Conservation (phyloP, 2,329 filamentous ascomycete species). For the Talaromyces sp. region DNA sequence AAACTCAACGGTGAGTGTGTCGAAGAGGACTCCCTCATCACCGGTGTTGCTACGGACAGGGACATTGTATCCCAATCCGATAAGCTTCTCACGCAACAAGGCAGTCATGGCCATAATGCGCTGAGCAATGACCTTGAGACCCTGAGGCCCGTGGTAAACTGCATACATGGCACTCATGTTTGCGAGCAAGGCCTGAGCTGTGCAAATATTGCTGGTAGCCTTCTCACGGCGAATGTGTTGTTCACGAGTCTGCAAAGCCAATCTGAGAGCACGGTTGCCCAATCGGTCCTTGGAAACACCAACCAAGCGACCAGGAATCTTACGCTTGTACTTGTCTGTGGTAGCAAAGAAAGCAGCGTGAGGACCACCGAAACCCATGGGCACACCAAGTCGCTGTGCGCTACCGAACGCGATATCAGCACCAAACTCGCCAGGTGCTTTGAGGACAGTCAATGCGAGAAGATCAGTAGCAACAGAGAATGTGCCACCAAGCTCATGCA, state of each 20-base stretch:
- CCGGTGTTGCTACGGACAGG: conserved; percentile 55
- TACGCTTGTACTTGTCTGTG: conserved; percentile 85
- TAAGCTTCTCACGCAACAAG: conserved; percentile 63
- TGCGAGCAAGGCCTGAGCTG: conserved; percentile 85
- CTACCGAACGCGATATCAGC: conserved; percentile 94
- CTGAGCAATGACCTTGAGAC: conserved; percentile 78
- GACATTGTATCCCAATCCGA: conserved; percentile 62
- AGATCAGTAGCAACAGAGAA: conserved; percentile 88
- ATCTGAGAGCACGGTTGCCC: conserved; percentile 73
- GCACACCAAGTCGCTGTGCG: conserved; percentile 86
- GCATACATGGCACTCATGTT: conserved; percentile 97
- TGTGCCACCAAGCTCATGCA: conserved; percentile 73
- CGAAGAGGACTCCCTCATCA: conserved; percentile 64
- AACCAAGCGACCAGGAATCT: conserved; percentile 86
- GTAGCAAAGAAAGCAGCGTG: conserved; percentile 96
- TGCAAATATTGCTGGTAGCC: conserved; percentile 96
- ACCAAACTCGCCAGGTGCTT: conserved; percentile 88
- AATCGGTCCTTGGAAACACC: conserved; percentile 88
- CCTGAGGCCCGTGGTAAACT: conserved; percentile 84
- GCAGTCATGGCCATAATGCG: conserved; percentile 69
- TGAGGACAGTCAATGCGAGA: conserved; percentile 79
- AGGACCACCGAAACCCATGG: conserved; percentile 88
- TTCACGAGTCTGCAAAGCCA: conserved; percentile 88
- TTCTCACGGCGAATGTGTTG: conserved; percentile 96
- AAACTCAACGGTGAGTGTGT: conserved; percentile 70